Evolutionary conservation across 2,329 filamentous ascomycete genomes (phyloP).

Genomic region (Aspergillus fructus): DNA sequence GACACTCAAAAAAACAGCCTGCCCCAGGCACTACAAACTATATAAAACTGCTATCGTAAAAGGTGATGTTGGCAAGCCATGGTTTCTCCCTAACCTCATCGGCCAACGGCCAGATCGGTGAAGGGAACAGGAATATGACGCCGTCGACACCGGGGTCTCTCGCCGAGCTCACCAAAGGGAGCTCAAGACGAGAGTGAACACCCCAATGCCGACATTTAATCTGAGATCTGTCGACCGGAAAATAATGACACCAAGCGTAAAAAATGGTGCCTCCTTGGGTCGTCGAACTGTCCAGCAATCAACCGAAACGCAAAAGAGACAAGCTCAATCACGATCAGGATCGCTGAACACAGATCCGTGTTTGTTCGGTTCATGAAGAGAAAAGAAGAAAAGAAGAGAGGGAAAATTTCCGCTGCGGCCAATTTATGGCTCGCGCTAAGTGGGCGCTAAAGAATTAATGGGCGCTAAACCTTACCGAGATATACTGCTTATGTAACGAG

Average conservation of each 20-base stretch:
- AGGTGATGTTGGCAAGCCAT: slow-evolving; percentile 69
- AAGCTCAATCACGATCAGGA: slow-evolving; percentile 58
- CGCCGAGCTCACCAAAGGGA: slow-evolving; percentile 71
- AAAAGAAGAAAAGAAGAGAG: slow-evolving; percentile 39
- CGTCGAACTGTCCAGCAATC: slow-evolving; percentile 86
- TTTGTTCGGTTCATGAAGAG: slow-evolving; percentile 42
- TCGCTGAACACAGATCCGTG: slow-evolving; percentile 81
- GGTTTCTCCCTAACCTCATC: slow-evolving; percentile 88
- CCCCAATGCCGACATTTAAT: slow-evolving; percentile 61
- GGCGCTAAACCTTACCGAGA: slow-evolving; percentile 25
- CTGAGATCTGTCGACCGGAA: slow-evolving; percentile 95
- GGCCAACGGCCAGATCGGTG: slow-evolving; percentile 79
- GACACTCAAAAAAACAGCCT: background rate
- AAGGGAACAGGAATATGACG: slow-evolving; percentile 89
- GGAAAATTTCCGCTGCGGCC: slow-evolving; percentile 32
- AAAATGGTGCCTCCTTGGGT: slow-evolving; percentile 72
- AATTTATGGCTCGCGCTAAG: slow-evolving; percentile 31
- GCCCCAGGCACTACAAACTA: slow-evolving; percentile 3
- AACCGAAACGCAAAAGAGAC: slow-evolving; percentile 61
- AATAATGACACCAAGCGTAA: slow-evolving; percentile 68
- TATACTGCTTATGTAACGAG: slow-evolving; percentile 19
- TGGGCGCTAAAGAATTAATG: slow-evolving; percentile 17
- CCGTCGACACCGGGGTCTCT: slow-evolving; percentile 55
- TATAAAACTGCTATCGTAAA: background rate
- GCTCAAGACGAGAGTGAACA: slow-evolving; percentile 57